Base-by-base conservation (phyloP, 257 asterid genomes). In the Leonotis leonurus region DNA sequence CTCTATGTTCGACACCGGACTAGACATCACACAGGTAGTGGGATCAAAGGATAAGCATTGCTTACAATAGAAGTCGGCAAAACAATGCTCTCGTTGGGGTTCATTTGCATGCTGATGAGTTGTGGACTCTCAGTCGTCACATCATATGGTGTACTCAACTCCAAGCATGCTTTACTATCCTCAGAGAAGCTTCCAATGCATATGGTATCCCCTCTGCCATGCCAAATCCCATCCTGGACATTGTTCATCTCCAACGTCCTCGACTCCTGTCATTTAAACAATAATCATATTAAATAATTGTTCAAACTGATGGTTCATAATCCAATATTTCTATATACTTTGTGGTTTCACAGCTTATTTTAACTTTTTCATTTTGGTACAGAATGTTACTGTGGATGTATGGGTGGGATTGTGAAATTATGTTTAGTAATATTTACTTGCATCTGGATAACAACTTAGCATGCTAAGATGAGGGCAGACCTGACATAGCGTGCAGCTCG, bases 181-280 rank as follows among this genome's bases (percentile, higher is more conserved):
- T 76, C 85, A 1, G 89, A 70, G 59, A 70, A 77, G 81, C 85
- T 80, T 67, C 94, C 96, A 32, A 91, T 60, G 27, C 93, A 88
- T 70, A 91, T 77, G 10, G 96, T 84, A 44, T 91, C 98, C 58
- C 98, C 96, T 80, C 98, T 82, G 30, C 98, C 96, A 24, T 91
- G 94, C 98, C 98, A 92, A 21, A 75, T 83, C 25, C 97, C 97
- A 67, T 89, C 95, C 55, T 89, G 85, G 60, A 92, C 97, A 68
- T 91, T 91, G 83, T 92, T 92, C 95, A 88, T 84, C 83, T 89
- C 97, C 82, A 92, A 71, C 40, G 99, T 92, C 78, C 97, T 81
- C 1, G 99, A 82, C 62, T 92, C 99, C 99, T 90, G 88, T 57
- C 77, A 64, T 76, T 9, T 53, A 60, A 27, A 49, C 25, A 60